These are phyloP conservation scores for Metschnikowia lunata DNA, from an alignment of 805 yeast species.

Conservation along the genomic window DNA sequence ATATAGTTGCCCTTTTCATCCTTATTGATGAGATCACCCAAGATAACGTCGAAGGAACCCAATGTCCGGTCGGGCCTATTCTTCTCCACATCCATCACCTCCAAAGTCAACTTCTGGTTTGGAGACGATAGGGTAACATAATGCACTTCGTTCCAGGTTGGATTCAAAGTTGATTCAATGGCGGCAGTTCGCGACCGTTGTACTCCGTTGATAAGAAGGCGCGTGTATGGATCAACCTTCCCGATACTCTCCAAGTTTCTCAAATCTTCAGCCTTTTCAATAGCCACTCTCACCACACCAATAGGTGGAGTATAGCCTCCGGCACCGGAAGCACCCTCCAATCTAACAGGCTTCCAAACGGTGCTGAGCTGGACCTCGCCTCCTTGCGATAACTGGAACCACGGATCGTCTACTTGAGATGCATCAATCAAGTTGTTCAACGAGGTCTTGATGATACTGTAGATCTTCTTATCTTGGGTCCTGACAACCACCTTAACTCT, in stretches of 20 bases:
- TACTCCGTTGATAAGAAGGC: conserved; percentile 72
- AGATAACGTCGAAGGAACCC: conserved; percentile 72
- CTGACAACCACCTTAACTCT: conserved; percentile 65
- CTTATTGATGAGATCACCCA: conserved; percentile 62
- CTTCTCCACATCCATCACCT: conserved; percentile 87
- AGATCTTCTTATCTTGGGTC: conserved; percentile 49
- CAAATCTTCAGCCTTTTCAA: conserved; percentile 68
- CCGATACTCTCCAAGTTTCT: conserved; percentile 87
- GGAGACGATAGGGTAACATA: conserved; percentile 81
- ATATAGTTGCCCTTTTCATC: conserved; percentile 60
- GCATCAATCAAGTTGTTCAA: conserved; percentile 70
- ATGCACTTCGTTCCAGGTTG: conserved; percentile 79
- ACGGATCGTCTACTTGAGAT: conserved; percentile 67
- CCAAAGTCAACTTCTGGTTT: conserved; percentile 76
- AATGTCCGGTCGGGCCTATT: conserved; percentile 78
- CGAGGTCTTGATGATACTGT: conserved; percentile 57
- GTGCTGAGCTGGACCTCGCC: conserved; percentile 73
- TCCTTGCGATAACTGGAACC: conserved; percentile 70
- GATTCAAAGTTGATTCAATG: conserved; percentile 61
- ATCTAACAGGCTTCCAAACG: conserved; percentile 81
- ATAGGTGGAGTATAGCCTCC: conserved; percentile 91
- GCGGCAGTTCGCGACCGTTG: conserved; percentile 75
- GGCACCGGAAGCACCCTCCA: conserved; percentile 62
- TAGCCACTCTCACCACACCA: conserved; percentile 76
- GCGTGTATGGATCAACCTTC: conserved; percentile 85